Conservation (phyloP, 2,329 filamentous ascomycete genomes). For the Neonectria hederae region DNA sequence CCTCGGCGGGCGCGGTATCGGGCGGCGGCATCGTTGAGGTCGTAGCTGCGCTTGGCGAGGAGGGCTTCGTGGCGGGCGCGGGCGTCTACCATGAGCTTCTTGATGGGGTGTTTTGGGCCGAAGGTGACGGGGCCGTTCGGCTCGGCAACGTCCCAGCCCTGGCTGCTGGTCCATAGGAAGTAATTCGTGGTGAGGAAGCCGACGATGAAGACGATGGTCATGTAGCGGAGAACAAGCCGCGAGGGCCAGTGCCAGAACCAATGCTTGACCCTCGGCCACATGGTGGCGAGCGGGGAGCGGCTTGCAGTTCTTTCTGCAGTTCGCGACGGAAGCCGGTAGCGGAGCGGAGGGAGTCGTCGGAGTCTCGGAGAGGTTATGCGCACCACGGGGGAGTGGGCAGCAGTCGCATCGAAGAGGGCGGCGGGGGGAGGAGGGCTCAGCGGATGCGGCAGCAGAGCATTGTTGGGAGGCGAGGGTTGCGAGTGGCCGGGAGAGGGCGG, state of each 20-base stretch:
- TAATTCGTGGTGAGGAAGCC: slow-evolving; percentile 45
- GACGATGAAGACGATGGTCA: slow-evolving; percentile 38
- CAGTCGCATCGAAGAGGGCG: slow-evolving; percentile 37
- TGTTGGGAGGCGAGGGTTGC: slow-evolving; percentile 23
- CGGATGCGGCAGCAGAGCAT: slow-evolving; percentile 32
- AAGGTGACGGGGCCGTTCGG: slow-evolving; percentile 37
- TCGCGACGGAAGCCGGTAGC: slow-evolving; percentile 19
- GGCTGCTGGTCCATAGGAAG: slow-evolving; percentile 43
- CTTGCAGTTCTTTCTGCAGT: slow-evolving; percentile 12
- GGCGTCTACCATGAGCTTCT: slow-evolving; percentile 58
- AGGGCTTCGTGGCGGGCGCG: slow-evolving; percentile 53
- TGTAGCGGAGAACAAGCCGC: slow-evolving; percentile 44
- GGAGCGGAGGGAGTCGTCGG: slow-evolving; percentile 15
- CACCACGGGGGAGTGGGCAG: slow-evolving; percentile 32
- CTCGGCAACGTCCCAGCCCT: slow-evolving; percentile 39
- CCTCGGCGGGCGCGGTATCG: slow-evolving; percentile 66
- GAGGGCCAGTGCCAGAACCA: slow-evolving; percentile 43
- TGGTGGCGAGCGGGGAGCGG: slow-evolving; percentile 18
- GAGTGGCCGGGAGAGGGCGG: background rate
- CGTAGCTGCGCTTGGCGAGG: slow-evolving; percentile 56
- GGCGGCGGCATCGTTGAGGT: slow-evolving; percentile 61
- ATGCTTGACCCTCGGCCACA: slow-evolving; percentile 41
- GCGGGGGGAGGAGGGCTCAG: slow-evolving; percentile 28
- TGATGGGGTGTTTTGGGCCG: slow-evolving; percentile 58
- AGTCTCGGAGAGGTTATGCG: slow-evolving; percentile 34